Evolutionary conservation across 257 asterid genomes (phyloP), one percentile per base, ranked within the genome.

Genomic region (Galeopsis tetrahit): DNA sequence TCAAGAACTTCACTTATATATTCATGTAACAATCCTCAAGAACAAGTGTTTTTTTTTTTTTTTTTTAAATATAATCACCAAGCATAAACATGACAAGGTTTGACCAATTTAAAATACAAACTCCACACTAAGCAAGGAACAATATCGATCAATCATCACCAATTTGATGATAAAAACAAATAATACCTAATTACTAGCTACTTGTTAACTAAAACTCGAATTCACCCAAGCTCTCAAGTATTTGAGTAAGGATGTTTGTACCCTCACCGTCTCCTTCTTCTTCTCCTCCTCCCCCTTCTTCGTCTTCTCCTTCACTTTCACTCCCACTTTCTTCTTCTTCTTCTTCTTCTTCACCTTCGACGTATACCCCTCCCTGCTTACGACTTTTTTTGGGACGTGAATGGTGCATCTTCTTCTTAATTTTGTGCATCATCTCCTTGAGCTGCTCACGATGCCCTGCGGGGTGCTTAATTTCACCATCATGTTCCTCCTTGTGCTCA

Each of bases 361-460:
- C 34, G 10, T 28, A 15, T 21, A 15, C 0, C 13, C 6, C 61
- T 55, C 34, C 35, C 17, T 6, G 35, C 60, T 7, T 9, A 2
- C 11, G 28, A 49, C 35, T 2, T 8, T 53, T 52, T 17, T 53
- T 53, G 10, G 21, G 6, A 2, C 58, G 58, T 5, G 32, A 32
- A 17, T 11, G 33, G 5, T 9, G 34, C 13, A 55, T 28, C 61
- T 55, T 55, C 5, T 17, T 9, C 61, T 21, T 55, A 7, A 55
- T 55, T 7, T 21, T 55, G 61, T 55, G 61, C 35, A 55, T 55
- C 34, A 55, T 17, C 61, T 55, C 61, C 61, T 55, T 55, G 5
- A 55, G 1, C 13, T 55, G 61, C 34, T 9, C 33, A 1, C 61
- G 34, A 55, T 21, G 33, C 34, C 35, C 61, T 0, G 28, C 28